phyloP scores from a whole-genome alignment of 768 basidiomycete genomes.

The Mycena albidolilacea region DNA sequence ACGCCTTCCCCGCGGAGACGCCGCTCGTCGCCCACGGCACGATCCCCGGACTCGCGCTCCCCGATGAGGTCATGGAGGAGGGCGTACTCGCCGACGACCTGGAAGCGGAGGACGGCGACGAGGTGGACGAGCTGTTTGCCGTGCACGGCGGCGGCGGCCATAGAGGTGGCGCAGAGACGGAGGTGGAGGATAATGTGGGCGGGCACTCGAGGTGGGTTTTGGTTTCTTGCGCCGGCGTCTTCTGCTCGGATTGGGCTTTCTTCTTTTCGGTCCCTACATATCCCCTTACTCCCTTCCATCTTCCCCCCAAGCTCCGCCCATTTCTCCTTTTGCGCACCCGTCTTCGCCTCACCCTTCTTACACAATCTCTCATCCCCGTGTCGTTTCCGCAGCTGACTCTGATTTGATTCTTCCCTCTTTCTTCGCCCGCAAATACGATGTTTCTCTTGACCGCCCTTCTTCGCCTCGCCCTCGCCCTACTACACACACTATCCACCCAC shows the following conservation, averaged over 20 bases:
- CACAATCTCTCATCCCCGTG: constrained; percentile 3
- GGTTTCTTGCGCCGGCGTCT: background rate
- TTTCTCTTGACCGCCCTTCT: no score
- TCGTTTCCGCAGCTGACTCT: constrained; percentile 15
- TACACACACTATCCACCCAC: no score
- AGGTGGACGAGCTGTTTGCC: constrained; percentile 31
- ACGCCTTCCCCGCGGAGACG: constrained; percentile 6
- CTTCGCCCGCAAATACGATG: background rate
- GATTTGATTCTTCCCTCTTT: background rate
- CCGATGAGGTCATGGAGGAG: constrained; percentile 17
- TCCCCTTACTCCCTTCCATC: background rate
- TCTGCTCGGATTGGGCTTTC: background rate
- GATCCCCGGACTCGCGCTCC: constrained; percentile 3
- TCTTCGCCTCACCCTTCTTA: background rate
- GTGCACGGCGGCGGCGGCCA: background rate
- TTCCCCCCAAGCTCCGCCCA: background rate
- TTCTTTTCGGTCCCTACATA: background rate
- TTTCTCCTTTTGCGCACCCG: background rate
- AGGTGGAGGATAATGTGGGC: constrained; percentile 38
- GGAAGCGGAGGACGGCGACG: constrained; percentile 37
- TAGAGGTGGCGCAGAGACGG: constrained; percentile 29
- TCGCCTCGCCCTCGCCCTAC: no score
- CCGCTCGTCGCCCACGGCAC: background rate
- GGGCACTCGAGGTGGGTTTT: constrained; percentile 20
- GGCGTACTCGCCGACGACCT: constrained; percentile 40